Percentiles rank a stretch among this genome's conserved stretches.
These are phyloP conservation scores for Triticum dicoccoides DNA, from an alignment of 176 grass and related monocot genomes.

Conservation along the genomic window DNA sequence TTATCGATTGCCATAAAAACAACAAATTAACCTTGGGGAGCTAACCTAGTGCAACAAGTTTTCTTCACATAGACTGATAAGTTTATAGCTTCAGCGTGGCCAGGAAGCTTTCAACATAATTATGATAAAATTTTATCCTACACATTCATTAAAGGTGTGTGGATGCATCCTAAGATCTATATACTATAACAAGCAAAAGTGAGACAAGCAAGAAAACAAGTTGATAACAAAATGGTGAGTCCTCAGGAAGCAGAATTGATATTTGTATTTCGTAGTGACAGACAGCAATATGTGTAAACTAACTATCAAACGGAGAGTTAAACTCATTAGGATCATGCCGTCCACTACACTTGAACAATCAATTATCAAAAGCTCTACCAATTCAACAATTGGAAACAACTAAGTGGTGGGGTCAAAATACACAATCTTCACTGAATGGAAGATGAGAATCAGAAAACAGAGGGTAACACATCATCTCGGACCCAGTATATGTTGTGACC, in stretches of 20 bases:
- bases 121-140: not conserved
- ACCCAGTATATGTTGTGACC: not conserved
- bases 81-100: not conserved
- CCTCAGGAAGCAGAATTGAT: not conserved
- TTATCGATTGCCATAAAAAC: not conserved
- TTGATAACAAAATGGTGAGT: not conserved
- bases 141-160: not conserved
- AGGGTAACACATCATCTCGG: not conserved
- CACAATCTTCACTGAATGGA: not conserved
- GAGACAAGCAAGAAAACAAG: not conserved
- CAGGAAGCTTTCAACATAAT: not conserved
- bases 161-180: not conserved
- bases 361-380: not conserved
- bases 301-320: slow-evolving; percentile 8
- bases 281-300: not conserved
- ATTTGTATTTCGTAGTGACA: not conserved
- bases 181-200: slow-evolving; percentile 1
- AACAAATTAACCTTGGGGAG: not conserved
- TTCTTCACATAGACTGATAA: not conserved
- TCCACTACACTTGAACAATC: not conserved
- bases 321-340: not conserved
- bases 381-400: not conserved
- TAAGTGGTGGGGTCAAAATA: not conserved
- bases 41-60: not conserved
- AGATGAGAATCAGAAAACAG: not conserved